Base-by-base conservation (phyloP, 805 yeast genomes). In the Candida schatavii region DNA sequence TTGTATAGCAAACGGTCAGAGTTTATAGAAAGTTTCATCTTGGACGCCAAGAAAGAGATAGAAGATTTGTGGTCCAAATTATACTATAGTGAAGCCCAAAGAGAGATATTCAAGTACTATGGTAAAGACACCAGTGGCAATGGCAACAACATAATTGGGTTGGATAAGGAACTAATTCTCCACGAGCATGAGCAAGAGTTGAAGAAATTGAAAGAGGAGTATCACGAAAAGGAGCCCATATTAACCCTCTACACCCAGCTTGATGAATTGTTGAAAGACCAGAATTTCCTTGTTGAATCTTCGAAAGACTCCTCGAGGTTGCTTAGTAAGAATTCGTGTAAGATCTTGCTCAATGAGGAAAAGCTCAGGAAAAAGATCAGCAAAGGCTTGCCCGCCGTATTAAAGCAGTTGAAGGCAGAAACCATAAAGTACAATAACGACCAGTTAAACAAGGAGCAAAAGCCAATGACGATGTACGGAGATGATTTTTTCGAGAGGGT, bases 291-390 rank as follows among this genome's bases (percentile, higher is more conserved):
- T 29, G 83, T 74, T 28, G 84, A 80, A 46, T 80, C 93, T 3
- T 75, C 85, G 2, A 83, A 80, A 52, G 93, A 91, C 57, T 81
- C 97, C 0, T 80, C 91, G 0, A 74, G 98, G 46, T 70, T 90
- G 33, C 61, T 85, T 35, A 78, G 84, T 47, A 78, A 86, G 54
- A 82, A 85, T 51, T 83, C 89, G 2, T 90, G 91, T 48, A 83
- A 81, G 46, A 83, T 90, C 19, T 66, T 91, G 44, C 70, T 85
- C 43, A 77, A 83, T 43, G 99, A 91, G 57, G 97, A 89, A 56
- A 83, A 75, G 54, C 68, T 81, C 30, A 68, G 97, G 42, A 83
- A 83, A 50, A 75, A 76, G 41, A 70, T 90, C 5, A 64, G 77
- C n/a, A 79, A 80, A 54, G 76, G 77, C 49, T 66, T 87, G 49